phyloP scores from a whole-genome alignment of 352 stramenopile species.

The Nannochloropsis limnetica region DNA sequence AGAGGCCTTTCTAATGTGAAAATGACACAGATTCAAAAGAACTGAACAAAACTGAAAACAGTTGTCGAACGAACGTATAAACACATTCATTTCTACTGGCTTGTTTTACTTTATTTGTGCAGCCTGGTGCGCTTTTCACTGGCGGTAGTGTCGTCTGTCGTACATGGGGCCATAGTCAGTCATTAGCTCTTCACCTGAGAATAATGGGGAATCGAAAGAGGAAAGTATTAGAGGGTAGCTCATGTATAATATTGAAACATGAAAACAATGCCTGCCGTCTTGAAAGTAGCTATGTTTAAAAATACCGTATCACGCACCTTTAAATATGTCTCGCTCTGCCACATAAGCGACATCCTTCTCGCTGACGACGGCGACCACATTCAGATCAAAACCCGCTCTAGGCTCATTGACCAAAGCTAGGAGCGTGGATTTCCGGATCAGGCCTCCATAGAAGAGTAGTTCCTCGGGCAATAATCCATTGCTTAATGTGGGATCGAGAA shows the following conservation, averaged over 20 bases:
- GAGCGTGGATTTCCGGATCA: neutral
- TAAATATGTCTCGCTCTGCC: neutral
- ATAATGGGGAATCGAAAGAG: neutral
- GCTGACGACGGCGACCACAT: slow-evolving; percentile 10
- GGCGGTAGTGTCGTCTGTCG: slow-evolving; percentile 16
- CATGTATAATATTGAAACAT: neutral
- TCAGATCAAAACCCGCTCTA: neutral
- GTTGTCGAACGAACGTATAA: no score
- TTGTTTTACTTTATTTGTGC: neutral
- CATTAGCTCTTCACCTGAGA: slow-evolving; percentile 10
- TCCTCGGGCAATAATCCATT: neutral
- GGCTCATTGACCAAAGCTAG: slow-evolving; percentile 18
- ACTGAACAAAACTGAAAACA: no score
- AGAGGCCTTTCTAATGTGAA: neutral
- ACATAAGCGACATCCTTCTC: neutral
- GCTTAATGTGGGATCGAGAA: slow-evolving; percentile 11
- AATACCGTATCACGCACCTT: no score
- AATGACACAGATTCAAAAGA: neutral
- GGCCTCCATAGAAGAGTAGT: slow-evolving; percentile 4
- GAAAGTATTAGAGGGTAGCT: neutral
- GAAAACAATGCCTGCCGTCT: neutral
- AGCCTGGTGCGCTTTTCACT: neutral
- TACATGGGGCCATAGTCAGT: slow-evolving; percentile 20
- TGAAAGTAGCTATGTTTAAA: no score
- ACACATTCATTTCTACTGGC: neutral